phyloP scores from a whole-genome alignment of 1,139 yeast genomes.

The Yamadazyma oceani region DNA sequence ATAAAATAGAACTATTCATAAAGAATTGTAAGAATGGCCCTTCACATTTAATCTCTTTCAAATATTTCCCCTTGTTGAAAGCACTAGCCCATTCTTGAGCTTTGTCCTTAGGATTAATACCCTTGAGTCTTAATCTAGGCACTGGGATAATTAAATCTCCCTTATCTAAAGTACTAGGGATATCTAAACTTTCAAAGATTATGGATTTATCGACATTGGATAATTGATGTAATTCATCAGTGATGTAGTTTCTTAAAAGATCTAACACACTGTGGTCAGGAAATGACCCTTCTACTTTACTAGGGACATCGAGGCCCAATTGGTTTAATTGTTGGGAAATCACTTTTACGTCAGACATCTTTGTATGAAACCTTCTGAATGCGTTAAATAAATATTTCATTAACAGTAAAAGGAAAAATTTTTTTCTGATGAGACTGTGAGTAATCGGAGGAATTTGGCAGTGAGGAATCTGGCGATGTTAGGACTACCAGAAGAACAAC shows the following conservation, averaged over 20 bases:
- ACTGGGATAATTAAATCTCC: constrained; percentile 93
- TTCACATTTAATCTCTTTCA: constrained; percentile 72
- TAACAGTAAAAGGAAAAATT: constrained; percentile 6
- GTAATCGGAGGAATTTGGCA: too few species aligned
- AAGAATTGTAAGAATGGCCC: constrained; percentile 93
- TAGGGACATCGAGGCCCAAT: constrained; percentile 38
- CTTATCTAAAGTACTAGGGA: constrained; percentile 82
- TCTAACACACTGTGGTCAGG: constrained; percentile 80
- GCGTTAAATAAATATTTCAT: constrained; percentile 16
- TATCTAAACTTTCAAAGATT: constrained; percentile 84
- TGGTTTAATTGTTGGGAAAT: constrained; percentile 37
- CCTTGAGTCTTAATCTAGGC: constrained; percentile 90
- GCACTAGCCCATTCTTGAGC: constrained; percentile 81
- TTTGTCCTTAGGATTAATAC: constrained; percentile 77
- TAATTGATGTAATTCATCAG: constrained; percentile 71
- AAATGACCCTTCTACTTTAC: constrained; percentile 39
- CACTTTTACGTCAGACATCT: constrained; percentile 24
- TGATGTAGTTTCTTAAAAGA: constrained; percentile 83
- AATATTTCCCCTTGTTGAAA: constrained; percentile 65
- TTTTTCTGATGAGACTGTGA: neutral
- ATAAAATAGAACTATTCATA: constrained; percentile 66
- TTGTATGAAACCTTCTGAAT: constrained; percentile 12
- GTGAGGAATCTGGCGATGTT: too few species aligned
- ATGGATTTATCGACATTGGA: constrained; percentile 68
- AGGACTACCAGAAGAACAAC: too few species aligned